A percentile compares a stretch with the other conserved stretches of the same genome.
These are phyloP conservation scores for Podaxis sp. DNA, from an alignment of 768 basidiomycete species.

Conservation along the genomic window DNA sequence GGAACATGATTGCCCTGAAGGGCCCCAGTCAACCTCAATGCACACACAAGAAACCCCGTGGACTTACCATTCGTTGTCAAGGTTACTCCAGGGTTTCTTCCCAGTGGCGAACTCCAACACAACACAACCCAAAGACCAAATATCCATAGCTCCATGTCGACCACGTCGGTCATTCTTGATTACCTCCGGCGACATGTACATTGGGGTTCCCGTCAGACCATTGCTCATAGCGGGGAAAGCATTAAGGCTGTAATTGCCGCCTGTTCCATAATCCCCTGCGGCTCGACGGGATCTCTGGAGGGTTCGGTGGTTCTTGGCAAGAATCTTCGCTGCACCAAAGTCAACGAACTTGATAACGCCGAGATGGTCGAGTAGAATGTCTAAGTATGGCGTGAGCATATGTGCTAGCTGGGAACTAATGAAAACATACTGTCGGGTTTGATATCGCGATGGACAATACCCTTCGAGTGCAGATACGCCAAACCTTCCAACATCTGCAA, in stretches of 20 bases:
- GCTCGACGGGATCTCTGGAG: conserved; percentile 70
- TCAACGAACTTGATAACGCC: conserved; percentile 97
- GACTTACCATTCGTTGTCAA: conserved; percentile 96
- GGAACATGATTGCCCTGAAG: conserved; percentile 98
- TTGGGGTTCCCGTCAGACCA: conserved; percentile 94
- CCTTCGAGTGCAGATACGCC: conserved; percentile 88
- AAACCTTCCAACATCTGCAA: conserved; percentile 97
- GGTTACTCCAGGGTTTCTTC: conserved; percentile 96
- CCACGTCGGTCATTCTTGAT: conserved; percentile 93
- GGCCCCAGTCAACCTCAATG: background rate
- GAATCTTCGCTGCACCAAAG: conserved; percentile 95
- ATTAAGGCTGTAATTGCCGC: conserved; percentile 23
- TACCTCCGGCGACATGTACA: conserved; percentile 99
- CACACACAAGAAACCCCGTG: background rate
- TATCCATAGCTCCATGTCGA: conserved; percentile 93
- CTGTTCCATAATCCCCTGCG: conserved; percentile 34
- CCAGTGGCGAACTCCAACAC: conserved; percentile 96
- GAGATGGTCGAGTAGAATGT: conserved; percentile 86
- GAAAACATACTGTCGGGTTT: conserved; percentile 91
- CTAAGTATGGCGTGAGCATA: conserved; percentile 38
- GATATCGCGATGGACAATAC: conserved; percentile 94
- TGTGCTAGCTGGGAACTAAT: background rate
- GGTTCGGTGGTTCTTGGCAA: conserved; percentile 86
- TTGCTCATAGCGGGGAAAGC: conserved; percentile 56
- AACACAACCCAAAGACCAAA: conserved; percentile 98